A percentile compares a stretch with the other conserved stretches of the same genome.
These are phyloP conservation scores for Acer yangbiense DNA, from an alignment of 345 rosid species.

Conservation along the genomic window DNA sequence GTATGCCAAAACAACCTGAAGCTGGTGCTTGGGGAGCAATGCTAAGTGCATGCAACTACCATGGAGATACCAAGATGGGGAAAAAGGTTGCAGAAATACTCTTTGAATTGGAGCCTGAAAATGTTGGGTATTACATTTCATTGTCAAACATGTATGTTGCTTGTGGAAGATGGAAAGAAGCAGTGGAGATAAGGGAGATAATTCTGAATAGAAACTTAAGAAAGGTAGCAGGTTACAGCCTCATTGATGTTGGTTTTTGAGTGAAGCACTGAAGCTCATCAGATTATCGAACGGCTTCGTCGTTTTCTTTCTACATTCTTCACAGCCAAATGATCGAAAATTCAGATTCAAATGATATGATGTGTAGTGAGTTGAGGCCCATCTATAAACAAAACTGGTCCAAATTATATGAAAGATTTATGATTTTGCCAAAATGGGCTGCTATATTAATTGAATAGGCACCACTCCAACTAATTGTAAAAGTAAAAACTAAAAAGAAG, in stretches of 20 bases:
- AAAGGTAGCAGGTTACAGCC: conserved; percentile 50
- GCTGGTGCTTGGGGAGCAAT: conserved; percentile 63
- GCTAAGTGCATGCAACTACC: conserved; percentile 53
- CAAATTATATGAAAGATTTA: no score
- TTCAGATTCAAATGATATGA: no score
- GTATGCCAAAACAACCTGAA: conserved; percentile 31
- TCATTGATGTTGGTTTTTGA: conserved; percentile 28
- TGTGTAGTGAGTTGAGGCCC: no score
- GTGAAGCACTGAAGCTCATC: neutral
- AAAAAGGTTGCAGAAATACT: conserved; percentile 54
- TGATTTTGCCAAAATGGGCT: no score
- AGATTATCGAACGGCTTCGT: no score
- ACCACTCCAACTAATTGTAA: no score
- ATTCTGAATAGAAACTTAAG: conserved; percentile 38
- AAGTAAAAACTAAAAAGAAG: no score
- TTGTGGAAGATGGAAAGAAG: conserved; percentile 55
- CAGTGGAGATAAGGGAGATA: conserved; percentile 38
- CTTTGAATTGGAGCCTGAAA: conserved; percentile 60
- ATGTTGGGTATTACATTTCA: conserved; percentile 41
- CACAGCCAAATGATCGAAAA: no score
- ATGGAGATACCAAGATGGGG: conserved; percentile 46
- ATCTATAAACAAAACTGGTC: no score
- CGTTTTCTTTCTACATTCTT: no score
- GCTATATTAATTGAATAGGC: no score
- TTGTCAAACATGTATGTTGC: conserved; percentile 52